These are phyloP conservation scores for Pigoraptor vietnamica DNA, from an alignment of 78 protist genomes.

Conservation along the genomic window DNA sequence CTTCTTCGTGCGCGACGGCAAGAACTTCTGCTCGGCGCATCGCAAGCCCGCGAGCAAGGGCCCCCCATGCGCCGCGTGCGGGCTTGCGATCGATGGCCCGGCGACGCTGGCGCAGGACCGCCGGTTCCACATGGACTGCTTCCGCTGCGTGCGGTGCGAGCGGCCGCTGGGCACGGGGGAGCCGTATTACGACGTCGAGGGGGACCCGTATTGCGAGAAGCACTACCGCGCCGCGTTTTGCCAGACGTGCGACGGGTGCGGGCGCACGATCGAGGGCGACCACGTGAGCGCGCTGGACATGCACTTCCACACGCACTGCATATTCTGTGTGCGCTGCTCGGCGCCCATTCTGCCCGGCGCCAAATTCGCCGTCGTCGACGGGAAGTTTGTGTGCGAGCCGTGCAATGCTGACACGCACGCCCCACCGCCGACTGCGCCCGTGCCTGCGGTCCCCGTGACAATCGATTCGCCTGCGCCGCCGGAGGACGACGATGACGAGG, in stretches of 20 bases:
- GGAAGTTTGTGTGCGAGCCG: neutral
- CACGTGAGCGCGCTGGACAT: neutral
- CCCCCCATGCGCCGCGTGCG: neutral
- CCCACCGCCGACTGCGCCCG: neutral
- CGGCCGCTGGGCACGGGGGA: neutral
- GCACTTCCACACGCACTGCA: neutral
- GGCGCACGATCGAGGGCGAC: neutral
- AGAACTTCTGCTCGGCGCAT: neutral
- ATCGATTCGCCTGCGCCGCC: neutral
- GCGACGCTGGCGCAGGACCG: neutral
- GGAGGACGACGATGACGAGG: neutral
- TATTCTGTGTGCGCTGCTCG: neutral
- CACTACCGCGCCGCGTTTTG: neutral
- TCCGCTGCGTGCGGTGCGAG: neutral
- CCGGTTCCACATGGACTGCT: neutral
- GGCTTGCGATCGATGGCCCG: neutral
- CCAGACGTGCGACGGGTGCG: neutral
- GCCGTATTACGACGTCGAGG: neutral
- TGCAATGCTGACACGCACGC: neutral
- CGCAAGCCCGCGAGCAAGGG: neutral
- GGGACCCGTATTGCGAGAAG: neutral
- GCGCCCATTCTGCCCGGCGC: neutral
- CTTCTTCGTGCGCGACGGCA: neutral
- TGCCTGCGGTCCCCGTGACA: neutral
- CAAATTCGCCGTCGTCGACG: neutral